Evolutionary conservation across 192 early-diverging fungal genomes (phyloP).

Genomic region (Entomortierella chlamydospora): DNA sequence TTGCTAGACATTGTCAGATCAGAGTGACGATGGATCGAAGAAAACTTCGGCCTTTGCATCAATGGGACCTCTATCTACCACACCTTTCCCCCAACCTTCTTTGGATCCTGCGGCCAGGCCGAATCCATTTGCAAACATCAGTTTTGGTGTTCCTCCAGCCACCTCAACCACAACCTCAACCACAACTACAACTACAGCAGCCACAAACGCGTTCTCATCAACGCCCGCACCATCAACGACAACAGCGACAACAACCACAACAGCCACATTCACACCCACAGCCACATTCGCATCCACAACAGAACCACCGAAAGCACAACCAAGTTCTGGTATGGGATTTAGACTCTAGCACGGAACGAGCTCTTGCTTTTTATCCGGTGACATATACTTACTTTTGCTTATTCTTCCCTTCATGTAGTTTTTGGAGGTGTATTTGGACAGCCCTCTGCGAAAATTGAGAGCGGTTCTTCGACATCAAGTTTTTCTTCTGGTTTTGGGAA

Average conservation of each 20-base stretch:
- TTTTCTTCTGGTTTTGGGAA: neutral
- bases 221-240: no score
- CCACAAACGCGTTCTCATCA: no score
- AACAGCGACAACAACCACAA: no score
- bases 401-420: neutral
- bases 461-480: neutral
- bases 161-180: neutral
- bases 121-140: conserved; percentile 14
- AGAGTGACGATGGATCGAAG: conserved; percentile 15
- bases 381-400: neutral
- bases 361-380: neutral
- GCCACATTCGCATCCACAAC: neutral
- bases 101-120: neutral
- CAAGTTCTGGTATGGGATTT: neutral
- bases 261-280: neutral
- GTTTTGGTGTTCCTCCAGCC: conserved; percentile 10
- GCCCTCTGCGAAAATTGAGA: no score
- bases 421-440: neutral
- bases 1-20: conserved; percentile 12
- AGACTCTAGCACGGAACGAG: neutral
- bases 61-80: neutral
- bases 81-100: neutral
- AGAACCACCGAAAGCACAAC: neutral
- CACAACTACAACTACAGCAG: conserved; percentile 2
- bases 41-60: conserved; percentile 18